These are phyloP conservation scores for Ustilago cynodontis DNA, from an alignment of 1,284 basidiomycete species.

Conservation along the genomic window DNA sequence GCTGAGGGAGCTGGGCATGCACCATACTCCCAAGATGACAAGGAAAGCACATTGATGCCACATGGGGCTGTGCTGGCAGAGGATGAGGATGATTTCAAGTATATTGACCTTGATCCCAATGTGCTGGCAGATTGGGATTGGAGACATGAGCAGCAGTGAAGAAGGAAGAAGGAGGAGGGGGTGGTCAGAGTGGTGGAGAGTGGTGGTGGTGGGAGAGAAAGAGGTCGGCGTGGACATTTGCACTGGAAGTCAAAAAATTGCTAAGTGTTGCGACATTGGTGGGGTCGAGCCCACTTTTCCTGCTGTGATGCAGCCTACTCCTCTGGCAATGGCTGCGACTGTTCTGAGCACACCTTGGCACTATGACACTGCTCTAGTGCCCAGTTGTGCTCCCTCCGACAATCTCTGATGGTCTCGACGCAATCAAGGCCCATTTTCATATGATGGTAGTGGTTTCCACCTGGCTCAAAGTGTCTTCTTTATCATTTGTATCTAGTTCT, in stretches of 20 bases:
- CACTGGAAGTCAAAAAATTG: neutral
- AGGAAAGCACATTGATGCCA: neutral
- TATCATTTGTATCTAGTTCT: neutral
- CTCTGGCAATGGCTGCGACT: neutral
- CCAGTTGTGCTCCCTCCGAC: neutral
- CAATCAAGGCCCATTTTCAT: neutral
- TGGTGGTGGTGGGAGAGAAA: neutral
- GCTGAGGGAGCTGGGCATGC: constrained; percentile 1
- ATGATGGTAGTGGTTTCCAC: neutral
- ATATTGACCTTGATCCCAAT: neutral
- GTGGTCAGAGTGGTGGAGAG: neutral
- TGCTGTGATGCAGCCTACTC: neutral
- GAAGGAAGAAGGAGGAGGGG: neutral
- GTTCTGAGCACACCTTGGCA: neutral
- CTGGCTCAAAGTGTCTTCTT: neutral
- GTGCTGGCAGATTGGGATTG: neutral
- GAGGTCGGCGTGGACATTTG: neutral
- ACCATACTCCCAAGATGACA: neutral
- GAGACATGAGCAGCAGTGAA: neutral
- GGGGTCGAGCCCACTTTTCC: neutral
- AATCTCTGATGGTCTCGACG: neutral
- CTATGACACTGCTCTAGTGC: neutral
- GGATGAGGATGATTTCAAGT: neutral
- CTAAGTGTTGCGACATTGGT: neutral
- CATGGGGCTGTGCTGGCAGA: neutral